Percentiles rank a stretch among this genome's conserved stretches.
phyloP scores from a whole-genome alignment of 2,329 filamentous ascomycete species.

The Zymoseptoria pseudotritici region DNA sequence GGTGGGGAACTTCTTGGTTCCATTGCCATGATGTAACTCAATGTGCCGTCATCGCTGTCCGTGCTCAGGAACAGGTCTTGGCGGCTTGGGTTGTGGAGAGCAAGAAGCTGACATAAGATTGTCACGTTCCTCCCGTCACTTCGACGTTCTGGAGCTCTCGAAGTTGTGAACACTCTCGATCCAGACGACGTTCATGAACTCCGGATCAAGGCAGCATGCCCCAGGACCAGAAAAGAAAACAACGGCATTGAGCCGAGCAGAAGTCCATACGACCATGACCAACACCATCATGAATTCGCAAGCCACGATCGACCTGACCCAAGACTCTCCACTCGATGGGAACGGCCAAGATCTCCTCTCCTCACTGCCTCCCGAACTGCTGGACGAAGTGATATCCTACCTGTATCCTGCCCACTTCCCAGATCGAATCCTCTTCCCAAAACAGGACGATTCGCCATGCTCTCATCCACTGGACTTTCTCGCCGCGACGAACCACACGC shows the following conservation, averaged over 20 bases:
- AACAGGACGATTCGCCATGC: background rate
- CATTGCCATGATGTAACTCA: background rate
- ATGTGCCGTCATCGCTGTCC: background rate
- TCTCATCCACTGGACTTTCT: slow-evolving; percentile 18
- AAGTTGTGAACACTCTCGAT: background rate
- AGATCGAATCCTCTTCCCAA: slow-evolving; percentile 10
- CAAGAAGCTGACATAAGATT: background rate
- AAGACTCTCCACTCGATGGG: background rate
- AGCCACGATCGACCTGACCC: background rate
- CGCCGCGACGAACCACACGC: slow-evolving; percentile 16
- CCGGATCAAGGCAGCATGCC: no score
- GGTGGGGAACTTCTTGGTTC: background rate
- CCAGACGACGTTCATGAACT: no score
- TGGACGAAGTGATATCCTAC: slow-evolving; percentile 23
- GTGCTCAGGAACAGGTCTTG: background rate
- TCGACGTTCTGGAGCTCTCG: background rate
- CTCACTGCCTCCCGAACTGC: slow-evolving; percentile 21
- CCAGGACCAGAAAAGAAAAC: no score
- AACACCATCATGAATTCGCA: background rate
- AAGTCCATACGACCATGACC: background rate
- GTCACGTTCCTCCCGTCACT: background rate
- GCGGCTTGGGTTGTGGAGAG: background rate
- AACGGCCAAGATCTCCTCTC: slow-evolving; percentile 17
- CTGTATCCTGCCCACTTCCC: slow-evolving; percentile 23
- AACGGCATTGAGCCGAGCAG: background rate